Evolutionary conservation across 2,329 filamentous ascomycete genomes (phyloP), one percentile per base, ranked within the genome.

Genomic region (Cylindrodendrum hubeiense): DNA sequence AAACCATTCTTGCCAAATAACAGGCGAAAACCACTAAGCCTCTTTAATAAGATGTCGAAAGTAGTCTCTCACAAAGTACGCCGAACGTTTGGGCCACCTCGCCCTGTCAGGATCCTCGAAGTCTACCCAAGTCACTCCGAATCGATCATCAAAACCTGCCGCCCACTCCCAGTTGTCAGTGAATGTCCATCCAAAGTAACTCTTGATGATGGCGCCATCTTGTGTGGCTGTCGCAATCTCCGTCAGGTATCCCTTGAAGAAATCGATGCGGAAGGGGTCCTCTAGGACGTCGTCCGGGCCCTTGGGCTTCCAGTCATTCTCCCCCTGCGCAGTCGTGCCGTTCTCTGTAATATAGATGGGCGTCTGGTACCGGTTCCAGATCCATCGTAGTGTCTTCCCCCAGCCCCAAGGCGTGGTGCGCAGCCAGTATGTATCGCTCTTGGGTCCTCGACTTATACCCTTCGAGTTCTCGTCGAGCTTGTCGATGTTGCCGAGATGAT

Each of bases 101-200:
- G 51, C 58, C 54, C 60, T 68, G 21, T 65, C 52, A 0, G 69
- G 60, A 22, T 62, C 47, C 26, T 68, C 62, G 50, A 79, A 82
- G 58, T 83, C 80, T 5, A 82, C 73, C 79, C 79, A 83, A 0
- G 78, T 80, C 9, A 76, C 76, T 0, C 81, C 80, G 43, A 83
- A 82, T 1, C 80, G 71, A 61, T 81, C 79, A 0, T 76, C 78
- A 57, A 73, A 82, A 0, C 81, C 81, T 1, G 78, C 79, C n/a
- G 80, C 77, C 81, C 81, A 83, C 63, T 83, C 78, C 79, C 80
- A 82, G n/a, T 82, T 82, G 56, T 82, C 80, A 0, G 77, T 78
- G 44, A 82, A 81, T 0, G 79, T 81, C 80, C 80, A 82, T 0
- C 73, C 80, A 62, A 82, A 82, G 56, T 81, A 82, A 2, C 76